Evolutionary conservation across 148 eudicot species (phyloP).

Genomic region (Heliosperma pusillum): DNA sequence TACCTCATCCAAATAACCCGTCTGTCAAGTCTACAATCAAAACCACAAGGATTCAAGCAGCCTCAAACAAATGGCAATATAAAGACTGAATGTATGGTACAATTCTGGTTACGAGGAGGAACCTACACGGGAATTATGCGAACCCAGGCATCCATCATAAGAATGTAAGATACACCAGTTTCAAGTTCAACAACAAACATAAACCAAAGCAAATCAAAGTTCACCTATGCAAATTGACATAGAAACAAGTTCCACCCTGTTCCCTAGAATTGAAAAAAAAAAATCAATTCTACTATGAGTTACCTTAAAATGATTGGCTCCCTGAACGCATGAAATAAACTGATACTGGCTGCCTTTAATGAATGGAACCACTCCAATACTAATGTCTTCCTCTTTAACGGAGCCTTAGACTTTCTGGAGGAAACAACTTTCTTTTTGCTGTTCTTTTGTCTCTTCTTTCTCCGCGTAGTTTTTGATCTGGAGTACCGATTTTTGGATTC

Average conservation of each 20-base stretch:
- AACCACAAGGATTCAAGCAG: background rate
- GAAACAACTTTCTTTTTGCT: conserved; percentile 26
- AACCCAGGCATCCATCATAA: background rate
- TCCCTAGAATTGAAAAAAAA: background rate
- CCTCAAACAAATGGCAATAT: background rate
- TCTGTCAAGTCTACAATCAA: background rate
- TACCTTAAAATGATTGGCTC: conserved; percentile 90
- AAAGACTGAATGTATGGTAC: background rate
- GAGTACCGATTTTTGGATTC: conserved; percentile 34
- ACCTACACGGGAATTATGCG: background rate
- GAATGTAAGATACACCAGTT: background rate
- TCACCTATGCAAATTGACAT: background rate
- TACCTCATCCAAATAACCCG: too few species aligned
- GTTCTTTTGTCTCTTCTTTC: conserved; percentile 56
- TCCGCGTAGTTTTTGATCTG: conserved; percentile 38
- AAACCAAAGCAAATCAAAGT: conserved; percentile 1
- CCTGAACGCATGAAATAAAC: conserved; percentile 66
- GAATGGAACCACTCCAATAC: conserved; percentile 50
- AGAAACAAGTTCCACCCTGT: background rate
- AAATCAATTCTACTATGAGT: background rate
- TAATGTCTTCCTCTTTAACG: conserved; percentile 40
- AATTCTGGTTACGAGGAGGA: background rate
- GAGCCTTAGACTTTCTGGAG: conserved; percentile 25
- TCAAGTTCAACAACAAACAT: background rate
- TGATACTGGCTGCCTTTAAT: conserved; percentile 57